Conservation (phyloP, 345 rosid genomes). For the Microthlaspi erraticum region DNA sequence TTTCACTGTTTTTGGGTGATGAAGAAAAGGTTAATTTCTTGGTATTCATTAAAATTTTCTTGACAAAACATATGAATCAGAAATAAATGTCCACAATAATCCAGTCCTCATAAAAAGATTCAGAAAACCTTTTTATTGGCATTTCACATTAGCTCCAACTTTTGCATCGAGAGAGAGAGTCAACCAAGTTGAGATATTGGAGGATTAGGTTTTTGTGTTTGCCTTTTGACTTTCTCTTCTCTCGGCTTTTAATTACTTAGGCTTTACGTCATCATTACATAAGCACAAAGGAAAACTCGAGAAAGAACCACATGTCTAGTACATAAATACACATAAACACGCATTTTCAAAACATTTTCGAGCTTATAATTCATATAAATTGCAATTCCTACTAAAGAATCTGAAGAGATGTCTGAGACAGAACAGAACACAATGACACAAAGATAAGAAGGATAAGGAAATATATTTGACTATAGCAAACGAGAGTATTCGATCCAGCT, state of each 20-base stretch:
- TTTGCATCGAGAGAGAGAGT: constrained; percentile 6
- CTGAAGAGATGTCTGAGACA: constrained; percentile 15
- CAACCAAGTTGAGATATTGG: constrained; percentile 43
- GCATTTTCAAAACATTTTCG: not conserved
- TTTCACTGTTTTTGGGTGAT: too few species aligned
- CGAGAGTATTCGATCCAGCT: constrained; percentile 8
- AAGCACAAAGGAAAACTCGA: constrained; percentile 3
- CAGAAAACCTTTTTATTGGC: not conserved
- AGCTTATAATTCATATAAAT: constrained; percentile 1
- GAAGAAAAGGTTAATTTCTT: too few species aligned
- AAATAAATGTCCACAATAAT: constrained; percentile 12
- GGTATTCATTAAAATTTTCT: not conserved
- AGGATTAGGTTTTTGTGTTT: constrained; percentile 43
- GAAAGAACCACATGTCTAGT: not conserved
- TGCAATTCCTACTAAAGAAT: not conserved
- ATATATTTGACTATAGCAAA: constrained; percentile 16
- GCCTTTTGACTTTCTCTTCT: constrained; percentile 39
- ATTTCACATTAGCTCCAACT: constrained; percentile 30
- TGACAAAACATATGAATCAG: not conserved
- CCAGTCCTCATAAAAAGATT: constrained; percentile 4
- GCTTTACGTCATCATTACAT: constrained; percentile 41
- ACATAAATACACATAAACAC: not conserved
- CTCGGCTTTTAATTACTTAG: constrained; percentile 17
- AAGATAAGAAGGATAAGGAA: not conserved
- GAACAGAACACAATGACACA: constrained; percentile 17